Base-by-base conservation (phyloP, 2,329 filamentous ascomycete genomes). In the Fusarium tricinctum region DNA sequence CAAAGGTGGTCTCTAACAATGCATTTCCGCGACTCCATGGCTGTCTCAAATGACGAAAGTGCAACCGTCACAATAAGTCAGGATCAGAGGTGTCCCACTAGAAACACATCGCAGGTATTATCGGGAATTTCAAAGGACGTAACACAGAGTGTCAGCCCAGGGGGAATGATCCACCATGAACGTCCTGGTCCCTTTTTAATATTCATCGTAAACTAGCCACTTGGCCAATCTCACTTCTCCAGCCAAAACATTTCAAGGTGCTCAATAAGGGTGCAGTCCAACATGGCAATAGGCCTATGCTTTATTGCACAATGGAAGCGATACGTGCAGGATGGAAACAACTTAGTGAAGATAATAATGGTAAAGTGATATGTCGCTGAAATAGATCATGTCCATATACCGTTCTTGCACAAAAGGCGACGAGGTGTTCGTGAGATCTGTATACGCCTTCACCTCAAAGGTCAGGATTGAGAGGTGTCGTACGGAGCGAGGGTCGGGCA, bases 141-240 rank as follows among this genome's bases (percentile, higher is more conserved):
- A 44, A 49, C 51, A 69, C 61, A 49, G 47, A 46, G 63, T n/a
- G 40, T 30, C 28, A 48, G 30, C 49, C 49, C 47, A 28, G 28
- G 39, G 32, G 49, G 51, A 23, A 52, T 44, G 44, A 49, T 45
- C 43, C 48, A 47, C 46, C 56, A 53, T 43, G 50, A 53, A 42
- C 40, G 35, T 17, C 53, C 51, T 28, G 22, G 40, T 23, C 58
- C 54, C 49, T 56, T 44, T 44, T 62, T 69, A 50, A 66, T 33
- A 43, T 22, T 45, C 49, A 39, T 43, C 49, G 38, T 33, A 32
- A 42, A 49, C 69, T 51, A 51, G 63, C 66, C 66, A 43, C 66
- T 69, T 67, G 66, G 66, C 49, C 45, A 23, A 57, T 57, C 63
- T 46, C 48, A 51, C 45, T 49, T 56, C 49, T 56, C 42, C 45